Evolutionary conservation across 1,284 basidiomycete genomes (phyloP), one percentile per base, ranked within the genome.

Genomic region (Ustilago curta): DNA sequence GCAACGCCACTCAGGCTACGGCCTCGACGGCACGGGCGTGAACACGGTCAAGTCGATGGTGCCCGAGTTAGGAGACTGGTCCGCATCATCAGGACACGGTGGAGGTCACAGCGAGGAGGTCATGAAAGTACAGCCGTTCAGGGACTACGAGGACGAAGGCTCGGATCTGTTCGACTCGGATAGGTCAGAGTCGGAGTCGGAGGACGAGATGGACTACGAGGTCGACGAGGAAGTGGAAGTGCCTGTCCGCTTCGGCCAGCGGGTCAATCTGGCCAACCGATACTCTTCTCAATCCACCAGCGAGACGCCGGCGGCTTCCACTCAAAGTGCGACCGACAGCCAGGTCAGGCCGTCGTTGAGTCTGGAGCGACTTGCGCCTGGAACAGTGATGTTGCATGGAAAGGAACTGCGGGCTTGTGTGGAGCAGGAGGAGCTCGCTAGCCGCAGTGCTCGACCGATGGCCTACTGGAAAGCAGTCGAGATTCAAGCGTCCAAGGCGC

Each of bases 121-220:
- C 18, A 42, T 31, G 2, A 37, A 9, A 0, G 52, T 29, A 11
- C 51, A 44, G 29, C 59, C 52, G 21, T 74, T 74, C 56, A 49
- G 71, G 14, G 71, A 74, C 29, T 74, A 74, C 43, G 71, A 74
- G 16, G 71, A 74, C 39, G 71, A 74, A 16, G 71, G 59, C 1
- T 62, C 71, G 23, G 66, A 69, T 35, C 52, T 69, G 23, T 70
- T 69, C 27, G 66, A 70, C n/a, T 71, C 69, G 43, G 64, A 67
- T 18, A 2, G 40, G 23, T 61, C 61, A 3, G 65, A 59, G 9
- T 51, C 58, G 0, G 60, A 73, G 12, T 58, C 57, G 27, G 74
- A 69, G 23, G 56, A 59, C 27, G 65, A 60, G 31, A 51, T 53
- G 55, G 64, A 60, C 50, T 29, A 43, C 35, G 60, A 63, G 19